A percentile compares a stretch with the other conserved stretches of the same genome.
These are phyloP conservation scores for Lasiosphaeriaceae sp. DNA, from an alignment of 495 filamentous ascomycete genomes.

Conservation along the genomic window DNA sequence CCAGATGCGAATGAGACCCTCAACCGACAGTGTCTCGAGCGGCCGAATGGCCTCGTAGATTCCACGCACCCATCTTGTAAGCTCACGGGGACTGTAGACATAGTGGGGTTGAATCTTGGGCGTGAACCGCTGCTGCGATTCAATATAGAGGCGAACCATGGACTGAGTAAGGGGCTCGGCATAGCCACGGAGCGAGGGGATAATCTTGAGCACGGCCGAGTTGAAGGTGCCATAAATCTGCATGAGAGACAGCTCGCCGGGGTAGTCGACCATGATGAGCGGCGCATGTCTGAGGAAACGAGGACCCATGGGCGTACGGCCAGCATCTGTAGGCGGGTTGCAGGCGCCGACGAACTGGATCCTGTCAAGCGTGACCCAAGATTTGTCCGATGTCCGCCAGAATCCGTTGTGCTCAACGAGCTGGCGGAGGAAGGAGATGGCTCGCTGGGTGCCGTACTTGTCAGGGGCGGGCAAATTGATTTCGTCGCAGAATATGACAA, in stretches of 20 bases:
- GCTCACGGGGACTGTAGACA: slow-evolving; percentile 96
- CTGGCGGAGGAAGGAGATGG: slow-evolving; percentile 94
- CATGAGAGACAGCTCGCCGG: slow-evolving; percentile 84
- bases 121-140: slow-evolving; percentile 91
- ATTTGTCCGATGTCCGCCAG: slow-evolving; percentile 96
- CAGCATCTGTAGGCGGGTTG: slow-evolving; percentile 98
- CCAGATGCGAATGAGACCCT: slow-evolving; percentile 96
- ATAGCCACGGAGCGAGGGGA: slow-evolving; percentile 91
- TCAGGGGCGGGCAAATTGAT: slow-evolving; percentile 99
- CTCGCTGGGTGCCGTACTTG: slow-evolving; percentile 94
- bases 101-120: slow-evolving; percentile 97
- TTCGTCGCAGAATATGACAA: slow-evolving; percentile 98
- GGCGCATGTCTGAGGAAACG: slow-evolving; percentile 93
- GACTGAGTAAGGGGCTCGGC: slow-evolving; percentile 91
- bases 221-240: slow-evolving; percentile 99
- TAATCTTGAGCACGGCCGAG: slow-evolving; percentile 90
- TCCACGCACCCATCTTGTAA: slow-evolving; percentile 95
- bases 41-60: slow-evolving; percentile 95
- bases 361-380: slow-evolving; percentile 94
- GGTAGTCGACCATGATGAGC: slow-evolving; percentile 98
- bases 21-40: slow-evolving; percentile 77
- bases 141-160: slow-evolving; percentile 95
- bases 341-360: slow-evolving; percentile 99
- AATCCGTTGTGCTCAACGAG: slow-evolving; percentile 98
- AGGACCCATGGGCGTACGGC: slow-evolving; percentile 88